These are phyloP conservation scores for Yamadazyma olivae DNA, from an alignment of 805 yeast genomes.

Conservation along the genomic window DNA sequence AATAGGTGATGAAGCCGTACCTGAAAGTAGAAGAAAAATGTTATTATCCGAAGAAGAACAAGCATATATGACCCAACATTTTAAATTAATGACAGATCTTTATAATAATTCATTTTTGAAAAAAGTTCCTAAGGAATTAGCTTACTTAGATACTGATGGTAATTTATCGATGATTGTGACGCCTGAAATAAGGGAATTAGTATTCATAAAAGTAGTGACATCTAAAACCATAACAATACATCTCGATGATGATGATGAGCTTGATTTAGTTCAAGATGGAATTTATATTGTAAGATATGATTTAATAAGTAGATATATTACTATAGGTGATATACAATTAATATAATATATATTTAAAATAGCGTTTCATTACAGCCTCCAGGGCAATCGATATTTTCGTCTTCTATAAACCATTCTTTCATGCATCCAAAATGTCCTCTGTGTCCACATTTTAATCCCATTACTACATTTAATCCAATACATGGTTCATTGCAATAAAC, in stretches of 20 bases:
- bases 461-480: constrained; percentile 61
- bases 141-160: constrained; percentile 59
- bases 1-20: constrained; percentile 18
- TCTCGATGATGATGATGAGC: constrained; percentile 24
- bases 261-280: constrained; percentile 60
- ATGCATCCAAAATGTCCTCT: constrained; percentile 81
- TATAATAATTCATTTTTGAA: constrained; percentile 66
- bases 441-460: constrained; percentile 75
- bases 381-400: constrained; percentile 71
- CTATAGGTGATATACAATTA: constrained; percentile 36
- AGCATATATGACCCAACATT: constrained; percentile 66
- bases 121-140: constrained; percentile 65
- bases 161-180: constrained; percentile 68
- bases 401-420: constrained; percentile 69
- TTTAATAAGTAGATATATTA: constrained; percentile 28
- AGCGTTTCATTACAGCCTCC: constrained; percentile 55
- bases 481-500: constrained; percentile 75
- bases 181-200: constrained; percentile 77
- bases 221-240: constrained; percentile 22
- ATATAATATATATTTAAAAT: constrained; percentile 19
- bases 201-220: constrained; percentile 57
- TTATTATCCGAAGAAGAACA: constrained; percentile 57
- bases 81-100: constrained; percentile 57
- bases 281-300: constrained; percentile 74
- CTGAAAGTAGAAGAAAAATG: constrained; percentile 1